Evolutionary conservation across 2,329 filamentous ascomycete genomes (phyloP).

Genomic region (Knoxdaviesia capensis): DNA sequence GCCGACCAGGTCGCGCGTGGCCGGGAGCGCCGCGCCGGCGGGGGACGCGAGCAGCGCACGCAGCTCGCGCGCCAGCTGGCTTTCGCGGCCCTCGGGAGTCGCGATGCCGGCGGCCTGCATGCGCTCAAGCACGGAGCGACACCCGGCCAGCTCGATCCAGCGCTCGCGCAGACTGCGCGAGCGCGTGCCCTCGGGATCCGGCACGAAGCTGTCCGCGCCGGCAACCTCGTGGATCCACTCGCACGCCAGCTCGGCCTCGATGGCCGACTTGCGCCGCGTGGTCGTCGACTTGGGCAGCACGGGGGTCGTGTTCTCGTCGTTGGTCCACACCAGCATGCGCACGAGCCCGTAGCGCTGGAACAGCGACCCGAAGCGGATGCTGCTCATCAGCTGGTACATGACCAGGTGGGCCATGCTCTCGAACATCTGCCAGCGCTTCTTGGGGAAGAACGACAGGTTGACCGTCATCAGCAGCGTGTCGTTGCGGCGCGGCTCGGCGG

Average conservation of each 20-base stretch:
- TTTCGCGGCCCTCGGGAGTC: conserved; percentile 25
- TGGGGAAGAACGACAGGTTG: conserved; percentile 38
- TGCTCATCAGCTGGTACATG: conserved; percentile 38
- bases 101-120: conserved; percentile 20
- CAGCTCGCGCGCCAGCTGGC: conserved; percentile 10
- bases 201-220: conserved; percentile 13
- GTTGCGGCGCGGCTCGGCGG: conserved; percentile 34
- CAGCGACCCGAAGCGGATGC: conserved; percentile 34
- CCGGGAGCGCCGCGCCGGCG: too few species aligned
- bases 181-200: conserved; percentile 15
- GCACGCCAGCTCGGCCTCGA: conserved; percentile 40
- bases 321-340: conserved; percentile 57
- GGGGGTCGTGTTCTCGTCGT: conserved; percentile 33
- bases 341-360: conserved; percentile 64
- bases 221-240: conserved; percentile 40
- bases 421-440: conserved; percentile 27
- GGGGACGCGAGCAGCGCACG: conserved; percentile 1
- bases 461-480: conserved; percentile 53
- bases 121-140: conserved; percentile 15
- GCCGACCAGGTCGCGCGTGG: too few species aligned
- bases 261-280: conserved; percentile 31
- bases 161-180: conserved; percentile 24
- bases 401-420: conserved; percentile 36
- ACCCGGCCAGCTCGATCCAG: conserved; percentile 25
- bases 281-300: conserved; percentile 40